phyloP scores from a whole-genome alignment of 2,329 filamentous ascomycete species.

The Penicillium sp. region DNA sequence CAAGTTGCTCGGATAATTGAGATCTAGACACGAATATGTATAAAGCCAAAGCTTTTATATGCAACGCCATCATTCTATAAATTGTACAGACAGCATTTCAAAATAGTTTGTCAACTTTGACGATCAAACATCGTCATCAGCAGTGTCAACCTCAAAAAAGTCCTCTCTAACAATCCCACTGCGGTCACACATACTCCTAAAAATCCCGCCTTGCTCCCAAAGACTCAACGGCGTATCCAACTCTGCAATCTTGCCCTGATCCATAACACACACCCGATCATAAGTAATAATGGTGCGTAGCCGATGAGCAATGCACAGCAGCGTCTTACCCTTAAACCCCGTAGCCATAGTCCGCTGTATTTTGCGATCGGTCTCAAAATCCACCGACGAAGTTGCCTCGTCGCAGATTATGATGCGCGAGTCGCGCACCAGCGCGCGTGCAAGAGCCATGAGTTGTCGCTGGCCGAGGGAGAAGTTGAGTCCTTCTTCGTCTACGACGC shows the following conservation, averaged over 20 bases:
- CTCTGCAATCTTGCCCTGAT: conserved; percentile 81
- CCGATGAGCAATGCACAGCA: conserved; percentile 89
- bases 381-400: conserved; percentile 87
- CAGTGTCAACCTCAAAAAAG: conserved; percentile 23
- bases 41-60: no score
- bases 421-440: conserved; percentile 80
- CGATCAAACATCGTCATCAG: neutral
- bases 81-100: no score
- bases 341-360: conserved; percentile 85
- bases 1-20: no score
- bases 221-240: conserved; percentile 71
- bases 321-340: conserved; percentile 79
- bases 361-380: conserved; percentile 95
- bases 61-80: no score
- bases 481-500: conserved; percentile 84
- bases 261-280: conserved; percentile 96
- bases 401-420: conserved; percentile 94
- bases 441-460: conserved; percentile 90
- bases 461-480: conserved; percentile 95
- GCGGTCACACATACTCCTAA: conserved; percentile 83
- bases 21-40: no score
- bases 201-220: conserved; percentile 71
- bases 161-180: conserved; percentile 64
- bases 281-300: conserved; percentile 90
- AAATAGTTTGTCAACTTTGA: neutral